Evolutionary conservation across 495 filamentous ascomycete species (phyloP), one percentile per base, ranked within the genome.

Genomic region (Podospora didyma): DNA sequence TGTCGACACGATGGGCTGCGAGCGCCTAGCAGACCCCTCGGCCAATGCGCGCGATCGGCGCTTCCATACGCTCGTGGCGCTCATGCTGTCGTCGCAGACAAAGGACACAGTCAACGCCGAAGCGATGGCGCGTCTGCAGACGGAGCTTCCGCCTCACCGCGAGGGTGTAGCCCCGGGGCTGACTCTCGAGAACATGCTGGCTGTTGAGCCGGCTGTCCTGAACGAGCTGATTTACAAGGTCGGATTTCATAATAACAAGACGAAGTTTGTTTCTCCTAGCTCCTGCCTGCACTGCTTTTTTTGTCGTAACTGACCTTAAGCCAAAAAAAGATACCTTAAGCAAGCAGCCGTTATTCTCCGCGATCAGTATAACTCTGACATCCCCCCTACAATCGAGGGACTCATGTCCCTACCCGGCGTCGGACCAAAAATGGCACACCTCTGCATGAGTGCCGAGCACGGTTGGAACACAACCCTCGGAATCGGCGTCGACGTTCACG

Each of bases 1-100:
- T 1, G 94, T 98, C 1, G 94, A 98, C 73, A 97, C 95, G 0
- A 97, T 98, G 94, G 94, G 94, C 19, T 98, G 94, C 67, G 90
- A 93, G 58, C 82, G 86, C 14, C 79, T 97, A 1, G 89, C 86
- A 0, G 73, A 80, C 37, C 58, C 73, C 0, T 67, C 66, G 23
- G 73, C 73, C 1, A 75, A 74, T 20, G 77, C 85, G 34, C 69
- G 78, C 58, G 89, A 93, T 66, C 83, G 83, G 58, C 83, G 95
- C 2, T 96, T 95, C 68, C 94, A 99, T 57, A 97, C 90, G 3
- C 80, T 99, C 24, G 82, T 95, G 24, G 85, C 93, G 2, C 75
- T 99, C 51, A 97, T 99, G 95, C 84, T 99, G n/a, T 93, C 88
- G 4, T 89, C 85, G 12, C 94, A 98, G 68, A 98, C 94, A 2